A percentile compares a stretch with the other conserved stretches of the same genome.
These are phyloP conservation scores for Pichia manshurica DNA, from an alignment of 805 yeast genomes.

Conservation along the genomic window DNA sequence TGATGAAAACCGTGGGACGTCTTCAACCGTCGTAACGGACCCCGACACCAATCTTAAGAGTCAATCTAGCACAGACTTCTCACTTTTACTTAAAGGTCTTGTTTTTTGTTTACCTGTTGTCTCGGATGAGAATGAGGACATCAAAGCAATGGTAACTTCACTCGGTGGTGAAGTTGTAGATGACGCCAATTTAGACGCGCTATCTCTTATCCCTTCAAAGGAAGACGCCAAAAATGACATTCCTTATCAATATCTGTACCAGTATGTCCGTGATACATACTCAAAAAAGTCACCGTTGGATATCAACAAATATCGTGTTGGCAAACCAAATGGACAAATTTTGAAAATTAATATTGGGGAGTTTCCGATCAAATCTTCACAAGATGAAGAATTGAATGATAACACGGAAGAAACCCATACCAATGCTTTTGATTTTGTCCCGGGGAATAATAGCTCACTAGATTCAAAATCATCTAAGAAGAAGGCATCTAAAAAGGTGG, in stretches of 20 bases:
- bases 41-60: too few relatives aligned
- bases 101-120: constrained; percentile 19
- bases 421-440: neutral
- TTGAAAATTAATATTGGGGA: constrained; percentile 24
- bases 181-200: constrained; percentile 8
- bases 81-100: constrained; percentile 11
- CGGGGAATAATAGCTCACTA: neutral
- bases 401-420: neutral
- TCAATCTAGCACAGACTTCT: neutral
- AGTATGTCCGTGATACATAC: constrained; percentile 22
- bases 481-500: neutral
- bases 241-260: constrained; percentile 20
- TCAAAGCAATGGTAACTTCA: constrained; percentile 17
- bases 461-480: neutral
- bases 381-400: neutral
- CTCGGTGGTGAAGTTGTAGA: constrained; percentile 23
- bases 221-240: constrained; percentile 15
- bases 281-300: constrained; percentile 15
- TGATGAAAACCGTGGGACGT: too few relatives aligned
- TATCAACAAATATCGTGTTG: constrained; percentile 19
- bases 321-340: constrained; percentile 3
- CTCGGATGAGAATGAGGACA: constrained; percentile 14
- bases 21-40: too few relatives aligned
- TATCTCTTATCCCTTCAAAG: constrained; percentile 18
- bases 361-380: constrained; percentile 12